Conservation (phyloP, 2,329 filamentous ascomycete species). For the Penicillium corylophilum region DNA sequence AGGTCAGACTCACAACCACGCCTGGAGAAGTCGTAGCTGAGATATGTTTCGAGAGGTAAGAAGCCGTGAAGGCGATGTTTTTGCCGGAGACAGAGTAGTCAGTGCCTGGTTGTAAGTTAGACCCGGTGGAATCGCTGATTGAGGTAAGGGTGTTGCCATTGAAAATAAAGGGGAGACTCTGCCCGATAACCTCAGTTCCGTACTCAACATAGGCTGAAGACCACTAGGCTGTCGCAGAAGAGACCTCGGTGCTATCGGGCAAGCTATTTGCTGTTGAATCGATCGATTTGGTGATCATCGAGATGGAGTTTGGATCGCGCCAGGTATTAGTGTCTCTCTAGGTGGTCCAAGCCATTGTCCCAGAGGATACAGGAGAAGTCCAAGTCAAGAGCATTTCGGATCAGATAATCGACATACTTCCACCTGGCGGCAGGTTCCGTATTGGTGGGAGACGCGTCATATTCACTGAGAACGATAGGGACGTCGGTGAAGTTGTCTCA, state of each 20-base stretch:
- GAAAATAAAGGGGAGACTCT: slow-evolving; percentile 51
- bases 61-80: slow-evolving; percentile 49
- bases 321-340: slow-evolving; percentile 51
- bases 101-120: slow-evolving; percentile 32
- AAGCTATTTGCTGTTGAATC: slow-evolving; percentile 51
- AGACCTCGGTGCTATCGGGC: slow-evolving; percentile 54
- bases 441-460: slow-evolving; percentile 50
- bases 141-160: slow-evolving; percentile 55
- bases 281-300: slow-evolving; percentile 49
- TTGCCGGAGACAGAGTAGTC: slow-evolving; percentile 52
- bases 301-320: slow-evolving; percentile 51
- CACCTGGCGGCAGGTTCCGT: slow-evolving; percentile 58
- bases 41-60: slow-evolving; percentile 50
- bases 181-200: slow-evolving; percentile 44
- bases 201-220: slow-evolving; percentile 55
- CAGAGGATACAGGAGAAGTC: slow-evolving; percentile 55
- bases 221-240: slow-evolving; percentile 44
- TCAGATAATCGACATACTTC: slow-evolving; percentile 58
- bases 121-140: slow-evolving; percentile 41
- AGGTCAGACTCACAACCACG: slow-evolving; percentile 51
- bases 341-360: slow-evolving; percentile 60
- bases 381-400: slow-evolving; percentile 50
- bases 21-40: slow-evolving; percentile 45
- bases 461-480: slow-evolving; percentile 60
- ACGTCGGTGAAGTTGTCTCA: slow-evolving; percentile 56